A percentile compares a stretch with the other conserved stretches of the same genome.
Evolutionary conservation across 495 filamentous ascomycete genomes (phyloP).

Genomic region (Xeromyces bisporus): DNA sequence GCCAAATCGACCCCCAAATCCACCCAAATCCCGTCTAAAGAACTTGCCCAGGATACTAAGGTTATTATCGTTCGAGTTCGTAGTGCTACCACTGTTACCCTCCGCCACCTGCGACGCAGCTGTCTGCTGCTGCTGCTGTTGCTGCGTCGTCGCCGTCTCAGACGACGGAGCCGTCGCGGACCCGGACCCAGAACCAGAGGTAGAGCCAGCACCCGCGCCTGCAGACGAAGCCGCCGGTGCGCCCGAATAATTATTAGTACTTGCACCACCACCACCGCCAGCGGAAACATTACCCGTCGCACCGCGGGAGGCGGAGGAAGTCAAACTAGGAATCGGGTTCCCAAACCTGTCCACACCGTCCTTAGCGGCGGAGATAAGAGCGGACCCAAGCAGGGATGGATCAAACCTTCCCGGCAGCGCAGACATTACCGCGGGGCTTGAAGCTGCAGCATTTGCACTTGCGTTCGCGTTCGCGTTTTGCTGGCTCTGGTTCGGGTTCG

Average conservation of each 20-base stretch:
- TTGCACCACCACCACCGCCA: neutral
- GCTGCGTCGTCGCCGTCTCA: conserved; percentile 8
- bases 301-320: conserved; percentile 3
- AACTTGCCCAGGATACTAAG: conserved; percentile 91
- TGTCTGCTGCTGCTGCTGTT: conserved; percentile 4
- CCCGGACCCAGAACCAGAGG: conserved; percentile 1
- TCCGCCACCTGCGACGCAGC: conserved; percentile 8
- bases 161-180: conserved; percentile 13
- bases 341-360: conserved; percentile 84
- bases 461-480: conserved; percentile 23
- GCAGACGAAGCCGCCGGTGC: too few relatives aligned
- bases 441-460: conserved; percentile 26
- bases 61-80: conserved; percentile 69
- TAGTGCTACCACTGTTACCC: conserved; percentile 12
- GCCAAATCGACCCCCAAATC: conserved; percentile 60
- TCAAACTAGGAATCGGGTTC: conserved; percentile 31
- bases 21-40: conserved; percentile 75
- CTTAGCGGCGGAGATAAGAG: conserved; percentile 65
- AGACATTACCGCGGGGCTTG: too few relatives aligned
- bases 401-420: conserved; percentile 47
- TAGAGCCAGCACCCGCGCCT: neutral
- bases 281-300: too few relatives aligned
- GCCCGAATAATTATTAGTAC: neutral
- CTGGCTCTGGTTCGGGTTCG: conserved; percentile 23
- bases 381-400: conserved; percentile 50